A percentile compares a stretch with the other conserved stretches of the same genome.
These are phyloP conservation scores for Parascedosporium putredinis DNA, from an alignment of 2,329 filamentous ascomycete genomes.

Conservation along the genomic window DNA sequence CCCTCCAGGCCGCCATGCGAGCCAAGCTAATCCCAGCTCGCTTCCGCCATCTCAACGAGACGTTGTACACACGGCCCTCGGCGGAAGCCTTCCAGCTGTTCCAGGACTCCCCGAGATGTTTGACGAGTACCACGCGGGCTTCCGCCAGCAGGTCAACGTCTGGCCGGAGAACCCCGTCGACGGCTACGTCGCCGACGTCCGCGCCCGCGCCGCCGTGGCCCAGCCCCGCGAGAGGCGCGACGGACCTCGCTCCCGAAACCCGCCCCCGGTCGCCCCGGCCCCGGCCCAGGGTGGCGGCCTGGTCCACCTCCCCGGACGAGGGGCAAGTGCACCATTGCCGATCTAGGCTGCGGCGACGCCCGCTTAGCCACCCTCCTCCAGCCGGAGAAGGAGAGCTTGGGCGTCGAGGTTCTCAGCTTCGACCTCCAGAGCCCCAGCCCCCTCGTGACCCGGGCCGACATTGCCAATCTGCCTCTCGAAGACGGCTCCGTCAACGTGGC, in stretches of 20 bases:
- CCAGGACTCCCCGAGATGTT: slow-evolving; percentile 79
- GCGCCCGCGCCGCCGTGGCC: slow-evolving; percentile 49
- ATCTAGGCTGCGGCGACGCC: slow-evolving; percentile 89
- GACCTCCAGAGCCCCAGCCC: slow-evolving; percentile 71
- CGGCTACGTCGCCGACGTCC: slow-evolving; percentile 65
- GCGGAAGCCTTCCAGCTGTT: slow-evolving; percentile 75
- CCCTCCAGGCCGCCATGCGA: slow-evolving; percentile 87
- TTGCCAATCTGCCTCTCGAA: slow-evolving; percentile 67
- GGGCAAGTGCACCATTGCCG: slow-evolving; percentile 69
- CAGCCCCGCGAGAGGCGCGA: slow-evolving; percentile 15
- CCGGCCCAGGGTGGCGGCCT: slow-evolving; percentile 7
- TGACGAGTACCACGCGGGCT: slow-evolving; percentile 89
- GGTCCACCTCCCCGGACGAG: slow-evolving; percentile 56
- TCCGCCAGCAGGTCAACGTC: slow-evolving; percentile 85
- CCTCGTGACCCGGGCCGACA: slow-evolving; percentile 80
- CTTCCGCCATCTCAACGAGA: slow-evolving; percentile 95
- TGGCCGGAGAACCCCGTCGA: slow-evolving; percentile 98
- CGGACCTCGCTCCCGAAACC: slow-evolving; percentile 12
- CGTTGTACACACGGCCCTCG: slow-evolving; percentile 87
- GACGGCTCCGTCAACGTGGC: slow-evolving; percentile 74
- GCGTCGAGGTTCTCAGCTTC: slow-evolving; percentile 69
- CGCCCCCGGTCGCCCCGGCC: slow-evolving; percentile 17
- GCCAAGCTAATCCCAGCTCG: slow-evolving; percentile 90
- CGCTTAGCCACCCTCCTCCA: slow-evolving; percentile 63
- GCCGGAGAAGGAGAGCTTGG: slow-evolving; percentile 52